Evolutionary conservation across 768 basidiomycete genomes (phyloP).

Genomic region (Xerocomellus dryophilus): DNA sequence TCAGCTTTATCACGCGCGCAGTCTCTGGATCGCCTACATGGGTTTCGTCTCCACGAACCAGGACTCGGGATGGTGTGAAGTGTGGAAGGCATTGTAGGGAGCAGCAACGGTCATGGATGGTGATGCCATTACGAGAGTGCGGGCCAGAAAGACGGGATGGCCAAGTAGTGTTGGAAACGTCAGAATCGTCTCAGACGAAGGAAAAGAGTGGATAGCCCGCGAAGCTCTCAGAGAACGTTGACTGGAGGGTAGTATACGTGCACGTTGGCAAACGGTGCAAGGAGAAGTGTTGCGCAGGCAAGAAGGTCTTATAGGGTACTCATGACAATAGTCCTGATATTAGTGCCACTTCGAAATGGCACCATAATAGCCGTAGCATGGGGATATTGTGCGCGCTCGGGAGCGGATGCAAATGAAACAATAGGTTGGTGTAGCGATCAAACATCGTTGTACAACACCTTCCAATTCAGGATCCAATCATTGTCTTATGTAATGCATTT

Average conservation of each 20-base stretch:
- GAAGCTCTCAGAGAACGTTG: slow-evolving; percentile 24
- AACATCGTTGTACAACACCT: slow-evolving; percentile 18
- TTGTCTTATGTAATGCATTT: not conserved
- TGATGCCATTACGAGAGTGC: slow-evolving; percentile 5
- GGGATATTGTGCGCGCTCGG: not conserved
- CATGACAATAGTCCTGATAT: slow-evolving; percentile 15
- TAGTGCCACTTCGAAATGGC: not conserved
- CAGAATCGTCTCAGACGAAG: slow-evolving; percentile 25
- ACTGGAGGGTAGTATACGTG: not conserved
- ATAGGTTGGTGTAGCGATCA: slow-evolving; percentile 6
- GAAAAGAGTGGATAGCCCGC: slow-evolving; percentile 25
- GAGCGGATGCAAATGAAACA: slow-evolving; percentile 6
- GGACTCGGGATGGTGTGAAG: slow-evolving; percentile 17
- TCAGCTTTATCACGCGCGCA: not conserved
- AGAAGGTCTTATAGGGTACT: slow-evolving; percentile 18
- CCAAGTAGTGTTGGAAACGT: not conserved
- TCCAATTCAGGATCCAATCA: slow-evolving; percentile 13
- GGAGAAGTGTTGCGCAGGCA: not conserved
- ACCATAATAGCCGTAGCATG: not conserved
- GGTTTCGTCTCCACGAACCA: slow-evolving; percentile 28
- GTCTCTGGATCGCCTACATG: slow-evolving; percentile 14
- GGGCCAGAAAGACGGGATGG: not conserved
- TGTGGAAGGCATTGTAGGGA: slow-evolving; percentile 15
- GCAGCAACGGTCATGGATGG: slow-evolving; percentile 1
- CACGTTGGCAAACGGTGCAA: not conserved